Evolutionary conservation across 2,329 filamentous ascomycete species (phyloP).

Genomic region (Gaeumannomyces sp.): DNA sequence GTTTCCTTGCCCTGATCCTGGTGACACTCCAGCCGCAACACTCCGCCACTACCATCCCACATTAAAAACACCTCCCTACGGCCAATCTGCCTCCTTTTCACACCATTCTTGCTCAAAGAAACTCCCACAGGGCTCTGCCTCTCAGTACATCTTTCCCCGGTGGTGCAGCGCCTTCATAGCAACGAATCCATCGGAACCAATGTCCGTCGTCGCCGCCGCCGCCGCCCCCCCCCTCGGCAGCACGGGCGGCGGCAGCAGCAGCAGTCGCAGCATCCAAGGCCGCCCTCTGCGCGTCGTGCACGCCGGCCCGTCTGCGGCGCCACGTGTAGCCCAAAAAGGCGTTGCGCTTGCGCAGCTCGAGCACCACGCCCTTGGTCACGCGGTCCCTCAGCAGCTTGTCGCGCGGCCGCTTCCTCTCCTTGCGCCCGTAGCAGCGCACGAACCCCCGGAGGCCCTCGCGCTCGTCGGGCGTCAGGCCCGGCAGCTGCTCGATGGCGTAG

Average conservation of each 20-base stretch:
- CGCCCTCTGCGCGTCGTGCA: constrained; percentile 1
- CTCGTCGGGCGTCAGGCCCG: constrained; percentile 27
- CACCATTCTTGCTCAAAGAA: not conserved
- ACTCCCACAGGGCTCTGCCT: not conserved
- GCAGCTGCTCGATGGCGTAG: constrained; percentile 36
- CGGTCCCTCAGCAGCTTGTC: constrained; percentile 78
- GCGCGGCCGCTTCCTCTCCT: constrained; percentile 72
- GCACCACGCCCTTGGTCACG: constrained; percentile 56
- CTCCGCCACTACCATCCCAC: not conserved
- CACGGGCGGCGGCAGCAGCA: not conserved
- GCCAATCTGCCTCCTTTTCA: not conserved
- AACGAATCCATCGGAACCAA: not conserved
- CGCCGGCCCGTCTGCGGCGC: constrained; percentile 39
- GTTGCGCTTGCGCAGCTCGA: constrained; percentile 73
- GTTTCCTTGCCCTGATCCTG: not conserved
- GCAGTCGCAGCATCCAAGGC: not conserved
- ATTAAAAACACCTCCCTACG: not conserved
- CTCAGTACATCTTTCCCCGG: constrained; percentile 5
- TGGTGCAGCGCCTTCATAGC: constrained; percentile 9
- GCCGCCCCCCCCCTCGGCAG: not conserved
- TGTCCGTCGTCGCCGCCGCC: not conserved
- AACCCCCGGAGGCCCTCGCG: constrained; percentile 43
- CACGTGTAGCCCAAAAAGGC: constrained; percentile 92
- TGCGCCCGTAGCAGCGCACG: constrained; percentile 46
- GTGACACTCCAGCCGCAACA: not conserved